Conservation (phyloP, 495 filamentous ascomycete genomes). For the Tetracladium setigerum region DNA sequence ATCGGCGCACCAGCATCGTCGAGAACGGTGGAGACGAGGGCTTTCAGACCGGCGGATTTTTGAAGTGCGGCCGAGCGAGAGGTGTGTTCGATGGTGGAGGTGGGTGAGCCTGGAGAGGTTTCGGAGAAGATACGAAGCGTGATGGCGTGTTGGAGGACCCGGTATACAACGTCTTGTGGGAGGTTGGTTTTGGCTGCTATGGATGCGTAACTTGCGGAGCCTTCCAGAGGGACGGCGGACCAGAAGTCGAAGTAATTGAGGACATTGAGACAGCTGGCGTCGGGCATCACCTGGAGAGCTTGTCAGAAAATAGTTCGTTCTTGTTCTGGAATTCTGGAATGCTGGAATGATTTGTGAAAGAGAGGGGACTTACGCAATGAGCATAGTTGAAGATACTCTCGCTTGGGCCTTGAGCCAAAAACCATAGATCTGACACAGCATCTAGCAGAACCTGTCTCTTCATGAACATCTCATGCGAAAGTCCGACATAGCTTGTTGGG, state of each 20-base stretch:
- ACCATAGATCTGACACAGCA: no score
- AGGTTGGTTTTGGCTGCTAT: slow-evolving; percentile 24
- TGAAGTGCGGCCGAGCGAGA: slow-evolving; percentile 18
- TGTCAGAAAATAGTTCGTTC: no score
- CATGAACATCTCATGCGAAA: no score
- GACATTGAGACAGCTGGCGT: slow-evolving; percentile 18
- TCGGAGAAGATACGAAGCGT: slow-evolving; percentile 41
- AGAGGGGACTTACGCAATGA: no score
- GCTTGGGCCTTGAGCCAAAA: no score
- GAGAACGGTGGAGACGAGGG: slow-evolving; percentile 63
- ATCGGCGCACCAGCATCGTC: slow-evolving; percentile 62
- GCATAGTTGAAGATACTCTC: no score
- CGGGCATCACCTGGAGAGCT: neutral
- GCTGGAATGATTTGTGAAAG: no score
- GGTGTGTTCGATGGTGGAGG: no score
- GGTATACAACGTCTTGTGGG: slow-evolving; percentile 23
- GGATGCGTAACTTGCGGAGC: slow-evolving; percentile 26
- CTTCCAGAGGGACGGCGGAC: slow-evolving; percentile 27
- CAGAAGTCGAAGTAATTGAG: slow-evolving; percentile 28
- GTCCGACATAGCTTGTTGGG: no score
- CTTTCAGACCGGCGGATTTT: slow-evolving; percentile 26
- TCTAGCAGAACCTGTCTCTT: no score
- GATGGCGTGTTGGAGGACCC: slow-evolving; percentile 37
- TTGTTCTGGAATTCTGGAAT: no score
- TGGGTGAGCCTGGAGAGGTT: slow-evolving; percentile 16